These are phyloP conservation scores for Hypoxylon subgilvum DNA, from an alignment of 495 filamentous ascomycete genomes.

Conservation along the genomic window DNA sequence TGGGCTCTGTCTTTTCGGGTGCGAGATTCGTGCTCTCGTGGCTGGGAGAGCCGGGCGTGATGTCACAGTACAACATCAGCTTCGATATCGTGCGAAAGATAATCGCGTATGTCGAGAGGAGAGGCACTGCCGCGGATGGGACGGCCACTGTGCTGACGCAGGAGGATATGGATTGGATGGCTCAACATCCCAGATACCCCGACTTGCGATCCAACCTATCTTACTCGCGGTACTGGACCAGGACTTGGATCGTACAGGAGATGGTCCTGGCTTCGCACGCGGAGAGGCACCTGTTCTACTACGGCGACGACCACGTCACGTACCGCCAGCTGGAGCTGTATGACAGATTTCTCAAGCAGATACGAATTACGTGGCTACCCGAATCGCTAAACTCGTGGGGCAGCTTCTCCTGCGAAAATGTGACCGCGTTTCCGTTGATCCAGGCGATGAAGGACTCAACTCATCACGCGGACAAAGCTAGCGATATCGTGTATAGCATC, in stretches of 20 bases:
- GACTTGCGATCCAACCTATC: background rate
- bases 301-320: background rate
- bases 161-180: background rate
- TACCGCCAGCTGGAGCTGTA: background rate
- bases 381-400: background rate
- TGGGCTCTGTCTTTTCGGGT: slow-evolving; percentile 18
- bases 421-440: background rate
- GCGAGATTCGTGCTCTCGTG: slow-evolving; percentile 13
- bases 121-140: background rate
- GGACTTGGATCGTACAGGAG: background rate
- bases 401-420: background rate
- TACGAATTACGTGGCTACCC: background rate
- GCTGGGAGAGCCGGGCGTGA: background rate
- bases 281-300: background rate
- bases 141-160: background rate
- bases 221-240: background rate
- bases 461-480: background rate
- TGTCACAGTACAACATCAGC: background rate
- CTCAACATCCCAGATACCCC: too few relatives aligned
- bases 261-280: background rate
- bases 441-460: background rate
- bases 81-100: background rate
- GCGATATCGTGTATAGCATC: background rate
- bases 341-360: background rate
- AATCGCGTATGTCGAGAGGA: background rate